Evolutionary conservation across 2,329 filamentous ascomycete species (phyloP).

Genomic region (Claviceps paspali): DNA sequence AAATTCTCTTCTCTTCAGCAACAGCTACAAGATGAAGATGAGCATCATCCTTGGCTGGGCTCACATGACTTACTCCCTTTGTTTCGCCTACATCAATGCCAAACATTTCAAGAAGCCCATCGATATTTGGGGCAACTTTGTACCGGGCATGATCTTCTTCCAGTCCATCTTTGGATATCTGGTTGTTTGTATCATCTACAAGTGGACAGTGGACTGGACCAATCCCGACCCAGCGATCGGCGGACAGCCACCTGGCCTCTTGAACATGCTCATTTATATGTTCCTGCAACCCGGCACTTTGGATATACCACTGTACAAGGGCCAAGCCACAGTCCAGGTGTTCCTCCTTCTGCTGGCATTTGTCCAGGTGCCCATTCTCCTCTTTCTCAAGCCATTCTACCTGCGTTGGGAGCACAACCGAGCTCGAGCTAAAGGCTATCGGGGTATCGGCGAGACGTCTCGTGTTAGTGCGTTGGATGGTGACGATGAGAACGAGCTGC

Average conservation of each 20-base stretch:
- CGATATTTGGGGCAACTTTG: constrained; percentile 93
- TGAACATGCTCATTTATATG: constrained; percentile 99
- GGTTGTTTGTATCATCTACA: constrained; percentile 86
- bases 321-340: constrained; percentile 63
- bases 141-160: constrained; percentile 99
- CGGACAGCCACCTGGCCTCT: constrained; percentile 62
- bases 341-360: constrained; percentile 70
- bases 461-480: constrained; percentile 81
- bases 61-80: constrained; percentile 97
- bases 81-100: constrained; percentile 84
- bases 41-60: constrained; percentile 94
- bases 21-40: constrained; percentile 99
- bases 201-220: constrained; percentile 85
- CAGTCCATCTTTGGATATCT: constrained; percentile 97
- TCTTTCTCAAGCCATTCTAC: constrained; percentile 93
- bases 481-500: constrained; percentile 54
- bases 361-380: constrained; percentile 71
- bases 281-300: constrained; percentile 73
- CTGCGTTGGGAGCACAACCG: constrained; percentile 87
- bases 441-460: constrained; percentile 78
- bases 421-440: constrained; percentile 76
- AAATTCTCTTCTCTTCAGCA: constrained; percentile 87
- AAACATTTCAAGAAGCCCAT: constrained; percentile 88
- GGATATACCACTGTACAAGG: constrained; percentile 60
- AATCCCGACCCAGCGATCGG: constrained; percentile 23